Evolutionary conservation across 192 early-diverging fungal species (phyloP).

Genomic region (Coemansia sp.): DNA sequence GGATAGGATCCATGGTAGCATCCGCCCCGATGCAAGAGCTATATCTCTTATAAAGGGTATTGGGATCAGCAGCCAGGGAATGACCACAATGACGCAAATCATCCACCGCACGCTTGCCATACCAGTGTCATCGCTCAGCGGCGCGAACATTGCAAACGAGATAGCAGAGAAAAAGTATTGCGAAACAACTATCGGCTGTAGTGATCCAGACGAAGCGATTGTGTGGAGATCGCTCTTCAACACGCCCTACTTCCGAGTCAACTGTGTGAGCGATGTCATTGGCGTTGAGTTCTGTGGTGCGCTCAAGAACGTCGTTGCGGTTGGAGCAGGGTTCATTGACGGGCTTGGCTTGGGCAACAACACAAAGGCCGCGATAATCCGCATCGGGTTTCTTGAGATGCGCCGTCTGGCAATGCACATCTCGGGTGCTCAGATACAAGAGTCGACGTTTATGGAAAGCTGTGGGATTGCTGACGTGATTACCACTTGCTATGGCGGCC

Average conservation of each 20-base stretch:
- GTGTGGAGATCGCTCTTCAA: conserved; percentile 82
- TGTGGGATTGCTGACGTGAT: conserved; percentile 97
- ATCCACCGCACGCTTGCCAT: conserved; percentile 81
- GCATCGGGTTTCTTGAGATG: conserved; percentile 96
- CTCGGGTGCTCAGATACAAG: conserved; percentile 74
- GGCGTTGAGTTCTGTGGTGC: conserved; percentile 98
- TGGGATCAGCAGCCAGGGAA: conserved; percentile 72
- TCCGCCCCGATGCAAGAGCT: conserved; percentile 71
- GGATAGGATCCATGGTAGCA: conserved; percentile 59
- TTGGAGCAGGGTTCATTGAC: conserved; percentile 94
- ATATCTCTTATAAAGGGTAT: conserved; percentile 97
- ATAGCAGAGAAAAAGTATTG: conserved; percentile 93
- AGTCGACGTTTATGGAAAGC: conserved; percentile 95
- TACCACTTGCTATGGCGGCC: conserved; percentile 96
- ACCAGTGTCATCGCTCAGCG: conserved; percentile 81
- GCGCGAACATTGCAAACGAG: conserved; percentile 97
- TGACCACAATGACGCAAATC: conserved; percentile 77
- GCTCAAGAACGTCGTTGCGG: conserved; percentile 97
- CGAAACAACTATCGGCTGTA: conserved; percentile 92
- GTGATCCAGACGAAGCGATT: conserved; percentile 67
- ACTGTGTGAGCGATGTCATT: conserved; percentile 79
- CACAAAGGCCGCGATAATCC: conserved; percentile 97
- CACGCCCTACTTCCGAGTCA: conserved; percentile 87
- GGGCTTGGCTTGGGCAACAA: conserved; percentile 93
- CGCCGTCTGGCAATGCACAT: conserved; percentile 87